phyloP scores from a whole-genome alignment of 192 early-diverging fungal species.

The Entomortierella chlamydospora region DNA sequence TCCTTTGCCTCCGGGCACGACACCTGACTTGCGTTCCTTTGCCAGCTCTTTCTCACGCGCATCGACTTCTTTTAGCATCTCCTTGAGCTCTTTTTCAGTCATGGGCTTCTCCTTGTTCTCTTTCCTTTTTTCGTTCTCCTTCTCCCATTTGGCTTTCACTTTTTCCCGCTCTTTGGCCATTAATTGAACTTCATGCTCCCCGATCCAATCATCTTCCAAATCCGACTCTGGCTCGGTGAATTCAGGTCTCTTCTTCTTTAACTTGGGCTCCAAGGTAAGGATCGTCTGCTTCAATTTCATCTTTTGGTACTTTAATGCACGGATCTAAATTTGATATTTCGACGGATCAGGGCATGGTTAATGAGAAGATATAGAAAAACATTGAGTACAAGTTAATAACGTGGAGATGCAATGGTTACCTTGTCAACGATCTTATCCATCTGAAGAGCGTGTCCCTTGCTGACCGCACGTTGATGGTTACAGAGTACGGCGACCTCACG shows the following conservation, averaged over 20 bases:
- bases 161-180: slow-evolving; percentile 83
- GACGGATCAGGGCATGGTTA: too few species aligned
- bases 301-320: slow-evolving; percentile 89
- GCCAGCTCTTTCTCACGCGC: slow-evolving; percentile 59
- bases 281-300: slow-evolving; percentile 76
- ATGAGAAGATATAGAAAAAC: too few species aligned
- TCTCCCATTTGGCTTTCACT: slow-evolving; percentile 70
- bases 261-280: slow-evolving; percentile 76
- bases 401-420: slow-evolving; percentile 44
- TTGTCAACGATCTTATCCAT: slow-evolving; percentile 89
- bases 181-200: slow-evolving; percentile 63
- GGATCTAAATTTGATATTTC: slow-evolving; percentile 62
- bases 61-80: slow-evolving; percentile 63
- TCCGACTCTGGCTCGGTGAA: slow-evolving; percentile 77
- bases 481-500: slow-evolving; percentile 96
- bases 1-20: slow-evolving; percentile 59
- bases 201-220: slow-evolving; percentile 84
- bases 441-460: slow-evolving; percentile 80
- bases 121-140: slow-evolving; percentile 86
- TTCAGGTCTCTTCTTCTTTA: slow-evolving; percentile 82
- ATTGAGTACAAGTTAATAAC: background rate
- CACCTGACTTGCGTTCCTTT: slow-evolving; percentile 60
- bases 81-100: slow-evolving; percentile 63
- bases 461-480: slow-evolving; percentile 95
- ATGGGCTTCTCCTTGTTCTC: slow-evolving; percentile 68